These are phyloP conservation scores for Colletotrichum limetticola DNA, from an alignment of 2,329 filamentous ascomycete species.

Conservation along the genomic window DNA sequence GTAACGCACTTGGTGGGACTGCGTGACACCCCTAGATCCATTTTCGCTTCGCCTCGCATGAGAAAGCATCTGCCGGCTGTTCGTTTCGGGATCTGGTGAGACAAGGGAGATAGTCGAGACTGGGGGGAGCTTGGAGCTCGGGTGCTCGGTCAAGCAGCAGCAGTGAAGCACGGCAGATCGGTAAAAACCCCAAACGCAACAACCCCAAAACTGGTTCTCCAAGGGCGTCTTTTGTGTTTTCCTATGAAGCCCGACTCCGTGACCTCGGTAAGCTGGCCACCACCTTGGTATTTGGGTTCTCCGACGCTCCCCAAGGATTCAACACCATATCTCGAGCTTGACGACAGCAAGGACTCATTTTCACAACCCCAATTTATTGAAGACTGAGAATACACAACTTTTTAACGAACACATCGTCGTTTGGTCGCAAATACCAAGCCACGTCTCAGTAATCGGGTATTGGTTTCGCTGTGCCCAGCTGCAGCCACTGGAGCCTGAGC, in stretches of 20 bases:
- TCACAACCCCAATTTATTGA: background rate
- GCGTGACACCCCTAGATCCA: background rate
- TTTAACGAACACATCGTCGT: background rate
- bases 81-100: background rate
- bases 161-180: background rate
- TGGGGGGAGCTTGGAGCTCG: constrained; percentile 12
- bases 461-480: background rate
- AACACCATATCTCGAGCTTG: background rate
- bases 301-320: constrained; percentile 14
- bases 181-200: background rate
- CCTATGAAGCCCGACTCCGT: background rate
- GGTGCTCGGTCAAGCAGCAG: background rate
- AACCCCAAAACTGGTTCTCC: background rate
- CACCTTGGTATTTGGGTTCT: background rate
- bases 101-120: background rate
- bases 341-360: background rate
- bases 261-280: background rate
- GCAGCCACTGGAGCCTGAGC: background rate
- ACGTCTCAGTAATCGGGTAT: background rate
- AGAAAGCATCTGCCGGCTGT: constrained; percentile 5
- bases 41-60: background rate
- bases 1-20: background rate
- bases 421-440: background rate
- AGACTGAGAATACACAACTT: background rate
- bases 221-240: background rate